Conservation (phyloP, 2,329 filamentous ascomycete genomes). For the Gremmenia infestans region DNA sequence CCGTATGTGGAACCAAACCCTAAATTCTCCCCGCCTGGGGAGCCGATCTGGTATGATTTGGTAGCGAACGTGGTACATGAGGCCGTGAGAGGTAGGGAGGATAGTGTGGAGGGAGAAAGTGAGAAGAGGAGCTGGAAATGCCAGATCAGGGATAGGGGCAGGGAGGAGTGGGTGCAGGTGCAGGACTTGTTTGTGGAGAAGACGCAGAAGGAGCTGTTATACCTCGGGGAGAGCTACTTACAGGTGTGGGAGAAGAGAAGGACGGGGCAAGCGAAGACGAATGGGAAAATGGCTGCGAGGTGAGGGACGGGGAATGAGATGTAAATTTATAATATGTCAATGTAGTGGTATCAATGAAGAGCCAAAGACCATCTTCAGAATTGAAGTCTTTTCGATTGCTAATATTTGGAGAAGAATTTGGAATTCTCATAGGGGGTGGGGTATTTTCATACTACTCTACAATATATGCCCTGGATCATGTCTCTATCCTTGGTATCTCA, state of each 20-base stretch:
- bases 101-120: conserved; percentile 80
- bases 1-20: conserved; percentile 91
- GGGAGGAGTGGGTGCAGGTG: conserved; percentile 84
- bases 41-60: conserved; percentile 91
- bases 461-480: conserved; percentile 16
- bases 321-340: conserved; percentile 1
- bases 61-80: conserved; percentile 92
- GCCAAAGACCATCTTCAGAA: neutral
- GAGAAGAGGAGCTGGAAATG: conserved; percentile 93
- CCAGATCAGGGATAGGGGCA: conserved; percentile 75
- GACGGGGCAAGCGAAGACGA: conserved; percentile 21
- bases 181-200: conserved; percentile 93
- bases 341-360: neutral
- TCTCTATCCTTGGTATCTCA: conserved; percentile 57
- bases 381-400: neutral
- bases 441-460: neutral
- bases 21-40: conserved; percentile 60
- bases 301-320: conserved; percentile 1
- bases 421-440: neutral
- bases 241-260: conserved; percentile 92
- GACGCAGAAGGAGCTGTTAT: conserved; percentile 82
- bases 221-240: conserved; percentile 89
- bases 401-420: neutral
- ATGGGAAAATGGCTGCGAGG: neutral
- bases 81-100: conserved; percentile 70